Percentiles rank a stretch among this genome's conserved stretches.
phyloP scores from a whole-genome alignment of 768 basidiomycete species.

The Dentipellis sp. region DNA sequence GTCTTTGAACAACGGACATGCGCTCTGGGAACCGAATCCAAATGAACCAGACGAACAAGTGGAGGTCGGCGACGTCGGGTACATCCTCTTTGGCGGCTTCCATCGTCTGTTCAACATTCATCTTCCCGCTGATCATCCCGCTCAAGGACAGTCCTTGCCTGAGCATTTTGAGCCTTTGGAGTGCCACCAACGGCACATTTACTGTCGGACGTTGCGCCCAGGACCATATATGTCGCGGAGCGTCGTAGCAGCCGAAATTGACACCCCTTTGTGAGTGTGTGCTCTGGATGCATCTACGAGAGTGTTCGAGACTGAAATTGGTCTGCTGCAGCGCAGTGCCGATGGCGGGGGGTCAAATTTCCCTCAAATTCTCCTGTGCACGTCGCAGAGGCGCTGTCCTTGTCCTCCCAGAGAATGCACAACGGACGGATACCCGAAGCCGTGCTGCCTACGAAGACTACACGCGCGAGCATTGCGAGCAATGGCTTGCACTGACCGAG shows the following conservation, averaged over 20 bases:
- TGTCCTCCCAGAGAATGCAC: neutral
- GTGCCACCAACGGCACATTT: neutral
- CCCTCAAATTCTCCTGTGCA: neutral
- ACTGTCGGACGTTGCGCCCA: neutral
- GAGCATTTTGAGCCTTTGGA: conserved; percentile 1
- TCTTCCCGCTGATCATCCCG: neutral
- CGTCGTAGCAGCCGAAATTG: neutral
- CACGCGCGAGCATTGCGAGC: neutral
- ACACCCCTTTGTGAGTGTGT: neutral
- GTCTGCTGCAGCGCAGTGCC: neutral
- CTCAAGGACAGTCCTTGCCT: conserved; percentile 1
- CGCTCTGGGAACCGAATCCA: conserved; percentile 12
- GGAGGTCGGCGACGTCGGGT: conserved; percentile 15
- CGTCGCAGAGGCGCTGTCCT: neutral
- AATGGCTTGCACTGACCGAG: neutral
- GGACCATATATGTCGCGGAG: neutral
- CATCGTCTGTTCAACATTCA: conserved; percentile 12
- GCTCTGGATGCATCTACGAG: neutral
- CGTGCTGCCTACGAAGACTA: neutral
- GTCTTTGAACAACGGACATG: neutral
- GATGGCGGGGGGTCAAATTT: neutral
- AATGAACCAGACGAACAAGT: neutral
- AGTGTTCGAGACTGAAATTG: neutral
- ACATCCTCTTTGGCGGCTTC: conserved; percentile 9
- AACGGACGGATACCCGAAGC: neutral